phyloP scores from a whole-genome alignment of 208 protist species.

The Leishmania arabica region DNA sequence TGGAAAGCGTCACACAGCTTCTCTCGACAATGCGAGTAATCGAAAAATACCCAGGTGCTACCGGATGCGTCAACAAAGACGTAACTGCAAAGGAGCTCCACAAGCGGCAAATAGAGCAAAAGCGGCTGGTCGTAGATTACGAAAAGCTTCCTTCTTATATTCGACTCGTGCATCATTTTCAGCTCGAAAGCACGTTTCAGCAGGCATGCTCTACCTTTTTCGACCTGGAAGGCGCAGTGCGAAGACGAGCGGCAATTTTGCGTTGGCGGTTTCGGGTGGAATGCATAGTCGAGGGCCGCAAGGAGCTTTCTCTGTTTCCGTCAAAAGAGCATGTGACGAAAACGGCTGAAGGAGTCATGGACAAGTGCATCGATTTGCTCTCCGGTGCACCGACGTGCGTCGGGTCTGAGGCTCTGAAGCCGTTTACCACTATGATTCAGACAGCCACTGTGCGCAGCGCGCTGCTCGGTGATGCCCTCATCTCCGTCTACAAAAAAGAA shows the following conservation, averaged over 20 bases:
- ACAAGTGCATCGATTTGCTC: constrained; percentile 37
- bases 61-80: constrained; percentile 88
- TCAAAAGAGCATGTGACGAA: constrained; percentile 40
- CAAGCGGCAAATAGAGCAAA: constrained; percentile 65
- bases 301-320: constrained; percentile 50
- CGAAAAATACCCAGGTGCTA: constrained; percentile 35
- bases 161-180: constrained; percentile 79
- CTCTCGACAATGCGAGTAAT: constrained; percentile 15
- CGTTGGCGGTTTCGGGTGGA: constrained; percentile 77
- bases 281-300: constrained; percentile 47
- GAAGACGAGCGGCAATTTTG: constrained; percentile 35
- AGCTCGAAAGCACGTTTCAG: constrained; percentile 73
- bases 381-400: constrained; percentile 31
- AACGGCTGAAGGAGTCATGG: constrained; percentile 38
- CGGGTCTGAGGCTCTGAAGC: constrained; percentile 23
- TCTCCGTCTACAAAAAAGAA: constrained; percentile 28
- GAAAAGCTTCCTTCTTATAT: constrained; percentile 77
- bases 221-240: constrained; percentile 47
- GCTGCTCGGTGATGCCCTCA: constrained; percentile 23
- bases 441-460: constrained; percentile 14
- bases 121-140: constrained; percentile 83
- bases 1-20: background rate
- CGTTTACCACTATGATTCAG: constrained; percentile 6
- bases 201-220: constrained; percentile 63
- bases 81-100: constrained; percentile 66